phyloP scores from a whole-genome alignment of 139 green algal genomes.

The Edaphochlamys debaryana region DNA sequence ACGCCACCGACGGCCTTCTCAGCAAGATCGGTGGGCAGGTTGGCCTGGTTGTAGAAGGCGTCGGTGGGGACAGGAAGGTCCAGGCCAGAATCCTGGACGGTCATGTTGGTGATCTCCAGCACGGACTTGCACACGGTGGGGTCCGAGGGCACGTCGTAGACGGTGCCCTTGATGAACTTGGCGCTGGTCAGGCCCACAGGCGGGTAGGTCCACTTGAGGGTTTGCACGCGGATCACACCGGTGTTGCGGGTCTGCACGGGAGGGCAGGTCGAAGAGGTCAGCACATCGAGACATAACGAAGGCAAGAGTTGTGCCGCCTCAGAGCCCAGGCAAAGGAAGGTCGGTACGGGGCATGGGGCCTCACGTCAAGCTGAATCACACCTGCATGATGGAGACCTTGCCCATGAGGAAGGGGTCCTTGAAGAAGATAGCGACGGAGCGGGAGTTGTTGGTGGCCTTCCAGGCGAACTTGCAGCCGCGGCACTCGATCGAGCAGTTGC shows the following conservation, averaged over 20 bases:
- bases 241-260: too few species aligned
- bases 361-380: too few species aligned
- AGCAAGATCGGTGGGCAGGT: too few species aligned
- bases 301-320: too few species aligned
- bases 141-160: background rate
- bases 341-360: too few species aligned
- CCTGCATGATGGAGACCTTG: background rate
- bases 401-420: background rate
- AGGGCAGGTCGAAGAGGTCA: background rate
- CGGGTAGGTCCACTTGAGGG: conserved; percentile 9
- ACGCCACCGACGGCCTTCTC: too few species aligned
- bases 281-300: too few species aligned
- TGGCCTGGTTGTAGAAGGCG: too few species aligned
- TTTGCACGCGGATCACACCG: background rate
- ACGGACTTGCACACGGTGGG: background rate
- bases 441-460: too few species aligned
- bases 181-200: background rate
- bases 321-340: too few species aligned
- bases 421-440: background rate
- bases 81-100: too few species aligned
- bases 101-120: background rate
- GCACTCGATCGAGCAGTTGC: background rate
- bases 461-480: background rate
- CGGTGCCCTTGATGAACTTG: background rate
- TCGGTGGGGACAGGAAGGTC: too few species aligned